Conservation (phyloP, 306 rosid species). For the Casuarina equisetifolia region DNA sequence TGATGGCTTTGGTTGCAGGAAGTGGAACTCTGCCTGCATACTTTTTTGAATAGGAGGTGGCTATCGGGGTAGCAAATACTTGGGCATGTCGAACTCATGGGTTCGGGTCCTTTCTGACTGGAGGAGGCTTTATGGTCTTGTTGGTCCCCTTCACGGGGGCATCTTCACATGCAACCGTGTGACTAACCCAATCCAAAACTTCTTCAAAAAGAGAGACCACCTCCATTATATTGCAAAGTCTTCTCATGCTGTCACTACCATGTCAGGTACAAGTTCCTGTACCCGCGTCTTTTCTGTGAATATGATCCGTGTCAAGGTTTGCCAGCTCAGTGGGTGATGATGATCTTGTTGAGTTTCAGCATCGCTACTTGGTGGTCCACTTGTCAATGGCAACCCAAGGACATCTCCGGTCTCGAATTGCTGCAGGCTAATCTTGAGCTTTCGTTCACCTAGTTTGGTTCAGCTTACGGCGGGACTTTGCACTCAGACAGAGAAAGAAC, state of each 20-base stretch:
- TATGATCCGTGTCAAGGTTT: background rate
- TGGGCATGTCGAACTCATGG: slow-evolving; percentile 27
- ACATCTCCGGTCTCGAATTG: background rate
- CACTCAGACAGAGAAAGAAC: slow-evolving; percentile 18
- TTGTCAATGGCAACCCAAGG: background rate
- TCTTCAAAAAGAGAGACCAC: background rate
- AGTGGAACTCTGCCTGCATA: background rate
- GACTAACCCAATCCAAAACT: slow-evolving; percentile 3
- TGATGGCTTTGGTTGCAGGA: slow-evolving; percentile 3
- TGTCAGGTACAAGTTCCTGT: slow-evolving; percentile 3
- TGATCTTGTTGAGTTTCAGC: slow-evolving; percentile 20
- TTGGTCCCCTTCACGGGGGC: background rate
- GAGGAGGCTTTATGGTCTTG: slow-evolving; percentile 15
- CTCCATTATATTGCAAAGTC: background rate
- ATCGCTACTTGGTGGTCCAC: background rate
- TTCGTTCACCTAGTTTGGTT: slow-evolving; percentile 5
- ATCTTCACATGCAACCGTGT: background rate
- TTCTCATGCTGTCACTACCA: background rate
- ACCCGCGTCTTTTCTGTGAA: background rate
- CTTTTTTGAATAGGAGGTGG: background rate
- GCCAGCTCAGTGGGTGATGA: background rate
- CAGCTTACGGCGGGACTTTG: slow-evolving; percentile 23
- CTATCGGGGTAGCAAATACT: slow-evolving; percentile 8
- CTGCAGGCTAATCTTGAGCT: slow-evolving; percentile 8
- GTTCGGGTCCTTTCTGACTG: slow-evolving; percentile 17